A percentile compares a stretch with the other conserved stretches of the same genome.
Evolutionary conservation across 1,284 basidiomycete genomes (phyloP).

Genomic region (Rhodofomes roseus): DNA sequence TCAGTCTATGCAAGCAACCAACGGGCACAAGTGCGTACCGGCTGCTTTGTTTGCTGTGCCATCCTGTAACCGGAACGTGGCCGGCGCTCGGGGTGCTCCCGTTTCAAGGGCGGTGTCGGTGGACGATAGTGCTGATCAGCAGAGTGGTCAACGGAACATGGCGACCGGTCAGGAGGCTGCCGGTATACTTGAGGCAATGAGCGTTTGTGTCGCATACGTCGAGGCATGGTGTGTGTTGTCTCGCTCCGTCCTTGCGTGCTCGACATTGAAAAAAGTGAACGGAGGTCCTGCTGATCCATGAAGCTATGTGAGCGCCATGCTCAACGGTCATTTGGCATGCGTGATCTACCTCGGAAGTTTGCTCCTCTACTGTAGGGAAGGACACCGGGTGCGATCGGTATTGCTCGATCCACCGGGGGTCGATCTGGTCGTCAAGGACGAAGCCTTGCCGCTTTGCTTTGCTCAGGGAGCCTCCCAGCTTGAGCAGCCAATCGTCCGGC

Average conservation of each 20-base stretch:
- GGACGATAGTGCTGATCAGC: conserved; percentile 28
- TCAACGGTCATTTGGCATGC: background rate
- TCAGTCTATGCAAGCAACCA: background rate
- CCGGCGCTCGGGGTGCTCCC: conserved; percentile 22
- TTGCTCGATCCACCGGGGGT: background rate
- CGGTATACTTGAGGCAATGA: conserved; percentile 12
- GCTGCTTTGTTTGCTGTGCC: background rate
- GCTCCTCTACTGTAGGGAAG: background rate
- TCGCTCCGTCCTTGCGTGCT: background rate
- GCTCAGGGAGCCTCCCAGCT: conserved; percentile 36
- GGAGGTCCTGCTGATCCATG: background rate
- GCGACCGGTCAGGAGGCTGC: conserved; percentile 3
- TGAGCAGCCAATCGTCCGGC: conserved; percentile 48
- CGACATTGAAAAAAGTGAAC: background rate
- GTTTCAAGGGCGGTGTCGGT: conserved; percentile 31
- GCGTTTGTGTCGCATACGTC: background rate
- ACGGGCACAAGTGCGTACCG: background rate
- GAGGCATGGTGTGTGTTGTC: background rate
- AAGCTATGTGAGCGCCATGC: background rate
- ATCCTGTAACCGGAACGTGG: background rate
- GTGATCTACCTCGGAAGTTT: background rate
- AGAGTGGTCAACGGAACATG: background rate
- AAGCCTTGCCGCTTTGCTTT: conserved; percentile 25
- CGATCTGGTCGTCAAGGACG: conserved; percentile 9
- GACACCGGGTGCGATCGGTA: conserved; percentile 1